Base-by-base conservation (phyloP, 768 basidiomycete genomes). In the Boletus rubescentipes region DNA sequence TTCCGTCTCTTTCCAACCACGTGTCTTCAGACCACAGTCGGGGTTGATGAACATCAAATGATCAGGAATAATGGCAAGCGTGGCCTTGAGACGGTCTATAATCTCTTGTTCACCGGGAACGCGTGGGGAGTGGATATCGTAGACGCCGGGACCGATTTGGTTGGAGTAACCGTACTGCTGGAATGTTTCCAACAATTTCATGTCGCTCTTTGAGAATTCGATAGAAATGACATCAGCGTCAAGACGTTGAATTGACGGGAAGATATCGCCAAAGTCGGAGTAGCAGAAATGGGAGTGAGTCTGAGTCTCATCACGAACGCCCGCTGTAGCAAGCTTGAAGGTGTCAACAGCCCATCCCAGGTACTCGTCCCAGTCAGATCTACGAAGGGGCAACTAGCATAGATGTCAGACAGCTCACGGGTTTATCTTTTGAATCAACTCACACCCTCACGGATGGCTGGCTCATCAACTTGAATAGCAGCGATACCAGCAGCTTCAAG, bases 251-350 rank as follows among this genome's bases (percentile, higher is more conserved):
- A 98, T 97, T 55, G 91, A 95, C 30, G 91, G 86, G 91, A 98
- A 98, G 77, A 98, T 98, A 72, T 97, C 93, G 77, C 89, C 91
- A 71, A 98, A 98, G 80, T 98, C 95, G 52, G 95, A 98, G 80
- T 93, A 95, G 80, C 93, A 96, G 84, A 96, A 96, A 82, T 99
- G 97, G 46, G 94, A 98, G 80, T 98, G 96, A 64, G 94, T 93
- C 77, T 98, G 96, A 66, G 93, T 91, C 57, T 85, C 79, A 72
- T 98, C 89, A 68, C 83, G 83, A 65, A 98, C 97, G 73, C 96
- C 97, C 18, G 97, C 92, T 54, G 96, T 98, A 46, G 97, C 78
- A 58, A 98, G 86, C 76, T 94, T 94, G 85, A 99, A 99, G 59
- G 96, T 97, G 77, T 98, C 93, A 57, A 98, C 94, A 45, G 97